phyloP scores from a whole-genome alignment of 2,329 filamentous ascomycete genomes.

The Paracoccidioides brasiliensis region DNA sequence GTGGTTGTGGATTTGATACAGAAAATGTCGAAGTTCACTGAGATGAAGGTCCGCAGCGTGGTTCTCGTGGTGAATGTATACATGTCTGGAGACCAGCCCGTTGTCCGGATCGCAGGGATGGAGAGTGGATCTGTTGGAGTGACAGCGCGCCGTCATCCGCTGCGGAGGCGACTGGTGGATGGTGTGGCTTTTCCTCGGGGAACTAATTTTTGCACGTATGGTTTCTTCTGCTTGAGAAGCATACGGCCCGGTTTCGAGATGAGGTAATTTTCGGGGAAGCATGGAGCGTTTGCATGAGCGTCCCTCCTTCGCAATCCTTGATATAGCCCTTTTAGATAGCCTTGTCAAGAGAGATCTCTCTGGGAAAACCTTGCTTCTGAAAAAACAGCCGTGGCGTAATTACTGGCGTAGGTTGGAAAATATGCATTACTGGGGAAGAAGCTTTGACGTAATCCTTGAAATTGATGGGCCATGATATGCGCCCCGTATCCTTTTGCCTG shows the following conservation, averaged over 20 bases:
- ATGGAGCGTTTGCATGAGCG: conserved; percentile 87
- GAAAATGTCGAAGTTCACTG: conserved; percentile 67
- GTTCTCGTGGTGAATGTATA: conserved; percentile 74
- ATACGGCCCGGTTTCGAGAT: conserved; percentile 69
- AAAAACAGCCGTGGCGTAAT: conserved; percentile 88
- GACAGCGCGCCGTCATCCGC: conserved; percentile 51
- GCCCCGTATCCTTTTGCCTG: conserved; percentile 88
- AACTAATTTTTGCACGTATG: conserved; percentile 71
- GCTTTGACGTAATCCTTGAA: conserved; percentile 84
- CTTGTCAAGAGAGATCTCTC: conserved; percentile 72
- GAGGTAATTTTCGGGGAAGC: conserved; percentile 64
- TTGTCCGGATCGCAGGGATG: conserved; percentile 65
- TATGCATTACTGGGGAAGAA: conserved; percentile 84
- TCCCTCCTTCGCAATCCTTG: conserved; percentile 87
- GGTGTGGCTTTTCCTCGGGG: conserved; percentile 64
- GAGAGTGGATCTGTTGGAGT: conserved; percentile 60
- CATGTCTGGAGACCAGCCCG: conserved; percentile 82
- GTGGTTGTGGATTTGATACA: conserved; percentile 78
- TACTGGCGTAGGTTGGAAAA: conserved; percentile 83
- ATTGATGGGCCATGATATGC: conserved; percentile 72
- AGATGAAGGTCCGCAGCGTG: conserved; percentile 75
- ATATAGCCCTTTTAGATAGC: conserved; percentile 88
- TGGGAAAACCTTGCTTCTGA: conserved; percentile 91
- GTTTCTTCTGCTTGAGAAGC: conserved; percentile 79
- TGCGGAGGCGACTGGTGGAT: conserved; percentile 63